phyloP scores from a whole-genome alignment of 1,284 basidiomycete genomes.

The Ustilago crameri region DNA sequence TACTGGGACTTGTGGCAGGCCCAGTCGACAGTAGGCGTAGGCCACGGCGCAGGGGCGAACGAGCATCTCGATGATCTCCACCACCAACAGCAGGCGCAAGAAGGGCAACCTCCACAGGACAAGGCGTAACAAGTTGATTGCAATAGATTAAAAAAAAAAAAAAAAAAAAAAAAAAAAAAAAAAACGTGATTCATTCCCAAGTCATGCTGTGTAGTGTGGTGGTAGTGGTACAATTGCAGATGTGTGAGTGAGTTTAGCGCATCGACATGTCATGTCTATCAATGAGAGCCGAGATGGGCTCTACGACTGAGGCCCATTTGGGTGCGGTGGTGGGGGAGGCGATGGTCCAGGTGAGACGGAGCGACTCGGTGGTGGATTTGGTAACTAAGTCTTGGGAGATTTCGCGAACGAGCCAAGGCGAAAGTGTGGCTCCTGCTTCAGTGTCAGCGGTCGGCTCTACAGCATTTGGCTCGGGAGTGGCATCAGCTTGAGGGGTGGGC shows the following conservation, averaged over 20 bases:
- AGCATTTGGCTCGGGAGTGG: neutral
- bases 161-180: neutral
- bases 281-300: constrained; percentile 23
- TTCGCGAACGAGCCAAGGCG: constrained; percentile 22
- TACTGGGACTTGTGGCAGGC: constrained; percentile 64
- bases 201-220: neutral
- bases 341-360: constrained; percentile 26
- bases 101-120: neutral
- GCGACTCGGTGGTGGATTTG: constrained; percentile 20
- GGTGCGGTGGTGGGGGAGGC: neutral
- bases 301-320: constrained; percentile 17
- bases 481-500: neutral
- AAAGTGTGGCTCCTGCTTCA: neutral
- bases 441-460: neutral
- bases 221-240: constrained; percentile 2
- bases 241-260: constrained; percentile 11
- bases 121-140: neutral
- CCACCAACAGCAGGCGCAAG: constrained; percentile 2
- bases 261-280: constrained; percentile 24
- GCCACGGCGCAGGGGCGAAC: constrained; percentile 50
- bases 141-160: neutral
- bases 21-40: constrained; percentile 46
- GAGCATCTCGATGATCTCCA: constrained; percentile 44
- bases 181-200: neutral
- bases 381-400: constrained; percentile 34